A percentile compares a stretch with the other conserved stretches of the same genome.
Conservation (phyloP, 2,329 filamentous ascomycete species). For the Erysiphe pisi region DNA sequence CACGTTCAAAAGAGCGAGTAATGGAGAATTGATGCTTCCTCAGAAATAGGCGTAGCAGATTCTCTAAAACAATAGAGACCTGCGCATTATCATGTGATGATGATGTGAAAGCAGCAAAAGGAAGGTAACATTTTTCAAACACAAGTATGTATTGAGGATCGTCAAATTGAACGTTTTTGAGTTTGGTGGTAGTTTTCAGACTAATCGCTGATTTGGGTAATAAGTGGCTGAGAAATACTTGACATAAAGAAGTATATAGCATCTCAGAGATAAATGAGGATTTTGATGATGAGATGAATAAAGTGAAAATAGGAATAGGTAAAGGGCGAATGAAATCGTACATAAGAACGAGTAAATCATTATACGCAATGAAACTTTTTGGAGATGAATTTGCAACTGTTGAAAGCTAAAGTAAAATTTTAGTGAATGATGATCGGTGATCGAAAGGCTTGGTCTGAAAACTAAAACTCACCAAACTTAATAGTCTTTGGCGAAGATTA, state of each 20-base stretch:
- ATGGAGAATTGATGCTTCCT: constrained; percentile 35
- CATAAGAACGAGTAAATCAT: constrained; percentile 43
- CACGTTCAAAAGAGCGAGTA: constrained; percentile 38
- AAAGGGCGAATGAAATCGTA: constrained; percentile 38
- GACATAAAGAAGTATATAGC: constrained; percentile 43
- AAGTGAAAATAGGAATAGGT: constrained; percentile 37
- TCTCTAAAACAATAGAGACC: constrained; percentile 47
- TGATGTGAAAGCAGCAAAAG: constrained; percentile 43
- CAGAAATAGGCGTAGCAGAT: constrained; percentile 42
- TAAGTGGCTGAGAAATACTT: constrained; percentile 44
- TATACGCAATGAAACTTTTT: constrained; percentile 41
- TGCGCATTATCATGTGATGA: constrained; percentile 47
- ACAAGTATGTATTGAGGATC: constrained; percentile 42
- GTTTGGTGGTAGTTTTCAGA: constrained; percentile 35
- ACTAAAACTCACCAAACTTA: constrained; percentile 33
- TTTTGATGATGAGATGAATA: constrained; percentile 39
- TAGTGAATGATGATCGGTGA: background rate
- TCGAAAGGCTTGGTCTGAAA: background rate
- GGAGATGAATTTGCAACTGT: constrained; percentile 38
- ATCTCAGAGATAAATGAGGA: constrained; percentile 37
- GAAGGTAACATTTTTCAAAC: constrained; percentile 46
- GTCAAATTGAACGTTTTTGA: constrained; percentile 32
- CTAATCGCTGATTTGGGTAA: constrained; percentile 38
- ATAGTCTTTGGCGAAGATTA: constrained; percentile 34
- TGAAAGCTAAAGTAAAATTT: constrained; percentile 33